Evolutionary conservation across 768 basidiomycete species (phyloP).

Genomic region (Amanita rimosa): DNA sequence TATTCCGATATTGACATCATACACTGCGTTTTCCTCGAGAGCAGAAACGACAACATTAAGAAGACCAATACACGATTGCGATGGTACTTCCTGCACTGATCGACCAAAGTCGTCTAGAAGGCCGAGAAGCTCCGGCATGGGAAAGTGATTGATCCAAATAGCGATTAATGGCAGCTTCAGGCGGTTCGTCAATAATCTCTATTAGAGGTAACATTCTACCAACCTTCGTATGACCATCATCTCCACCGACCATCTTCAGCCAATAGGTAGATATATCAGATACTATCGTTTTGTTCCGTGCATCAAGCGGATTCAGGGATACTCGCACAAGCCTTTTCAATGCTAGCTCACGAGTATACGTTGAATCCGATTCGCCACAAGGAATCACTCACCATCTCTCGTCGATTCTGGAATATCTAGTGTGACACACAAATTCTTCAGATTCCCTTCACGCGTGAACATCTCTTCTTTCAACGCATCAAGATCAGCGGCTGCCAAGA

Average conservation of each 20-base stretch:
- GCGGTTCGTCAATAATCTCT: not conserved
- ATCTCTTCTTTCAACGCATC: constrained; percentile 26
- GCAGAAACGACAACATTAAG: constrained; percentile 27
- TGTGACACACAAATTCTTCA: constrained; percentile 25
- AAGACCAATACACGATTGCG: constrained; percentile 11
- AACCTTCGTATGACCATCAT: constrained; percentile 5
- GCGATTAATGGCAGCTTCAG: constrained; percentile 16
- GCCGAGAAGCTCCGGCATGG: constrained; percentile 25
- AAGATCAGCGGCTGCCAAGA: constrained; percentile 20
- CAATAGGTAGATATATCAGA: constrained; percentile 33
- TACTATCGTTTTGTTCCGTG: constrained; percentile 27
- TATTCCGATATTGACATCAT: constrained; percentile 4
- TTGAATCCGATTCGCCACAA: not conserved
- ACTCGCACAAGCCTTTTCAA: constrained; percentile 27
- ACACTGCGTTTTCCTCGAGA: constrained; percentile 12
- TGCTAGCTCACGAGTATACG: constrained; percentile 19
- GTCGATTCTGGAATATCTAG: constrained; percentile 14
- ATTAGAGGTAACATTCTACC: not conserved
- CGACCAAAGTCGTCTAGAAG: constrained; percentile 29
- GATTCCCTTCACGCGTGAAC: constrained; percentile 20
- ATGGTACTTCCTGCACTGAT: constrained; percentile 5
- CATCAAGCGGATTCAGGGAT: constrained; percentile 23
- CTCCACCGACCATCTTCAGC: constrained; percentile 17
- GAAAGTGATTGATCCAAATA: constrained; percentile 50
- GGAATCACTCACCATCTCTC: constrained; percentile 20